Evolutionary conservation across 768 basidiomycete species (phyloP), one percentile per base, ranked within the genome.

Genomic region (Auricularia sp.): DNA sequence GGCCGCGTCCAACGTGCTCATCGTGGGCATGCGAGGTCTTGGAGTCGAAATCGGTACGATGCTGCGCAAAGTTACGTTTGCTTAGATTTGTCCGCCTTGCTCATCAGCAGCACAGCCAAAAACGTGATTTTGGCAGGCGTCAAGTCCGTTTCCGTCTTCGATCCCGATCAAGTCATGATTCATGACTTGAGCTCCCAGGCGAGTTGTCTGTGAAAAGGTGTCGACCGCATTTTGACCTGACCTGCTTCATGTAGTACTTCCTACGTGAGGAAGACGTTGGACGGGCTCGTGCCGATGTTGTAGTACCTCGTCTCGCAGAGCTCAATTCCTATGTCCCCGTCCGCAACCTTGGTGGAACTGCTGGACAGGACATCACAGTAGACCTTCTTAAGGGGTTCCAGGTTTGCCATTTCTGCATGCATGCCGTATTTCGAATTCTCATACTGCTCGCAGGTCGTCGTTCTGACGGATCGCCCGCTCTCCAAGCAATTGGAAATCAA

Each of bases 291-390:
- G 97, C 91, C 64, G 84, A 85, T 62, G 93, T 89, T 18, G 92
- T 92, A 18, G 82, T 88, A 54, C 86, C 92, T n/a, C 85, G 96
- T 61, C 79, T 99, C 62, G 87, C 94, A 16, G 97, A 98, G 74
- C 81, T 99, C 56, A 99, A 99, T 73, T 82, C 91, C 36, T 99
- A 99, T 74, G 96, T 98, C 8, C 96, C 96, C 37, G 90, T 98
- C 59, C 86, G 89, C 59, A 82, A 90, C 74, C 80, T 98, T n/a
- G 88, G 85, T 62, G 93, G 94, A 21, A 75, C 79, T 39, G 75
- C 85, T 11, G 93, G 94, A 2, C 84, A 93, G 70, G 83, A 86
- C 65, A 86, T 97, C 69, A 85, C 85, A 0, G 80, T 88, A 33
- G 91, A 96, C 67, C 79, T 90, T 72, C 82, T 98, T 70, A 84